Evolutionary conservation across 2,329 filamentous ascomycete species (phyloP).

Genomic region (Fonsecaea multimorphosa): DNA sequence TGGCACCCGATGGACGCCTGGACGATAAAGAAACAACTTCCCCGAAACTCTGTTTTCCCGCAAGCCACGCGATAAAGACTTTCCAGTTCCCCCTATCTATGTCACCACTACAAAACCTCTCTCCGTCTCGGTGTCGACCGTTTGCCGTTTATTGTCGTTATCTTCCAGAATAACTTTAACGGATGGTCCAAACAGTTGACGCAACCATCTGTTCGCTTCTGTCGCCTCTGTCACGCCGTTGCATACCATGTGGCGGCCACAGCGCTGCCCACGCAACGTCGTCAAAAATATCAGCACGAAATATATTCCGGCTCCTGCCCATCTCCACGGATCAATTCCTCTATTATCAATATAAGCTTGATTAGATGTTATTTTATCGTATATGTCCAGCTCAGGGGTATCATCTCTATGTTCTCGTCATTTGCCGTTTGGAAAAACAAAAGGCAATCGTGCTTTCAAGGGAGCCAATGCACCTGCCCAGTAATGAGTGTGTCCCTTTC

Average conservation of each 20-base stretch:
- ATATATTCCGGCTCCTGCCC: background rate
- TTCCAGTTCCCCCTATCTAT: background rate
- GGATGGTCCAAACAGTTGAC: background rate
- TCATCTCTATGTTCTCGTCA: slow-evolving; percentile 25
- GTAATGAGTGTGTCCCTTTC: background rate
- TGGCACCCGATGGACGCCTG: too few species aligned
- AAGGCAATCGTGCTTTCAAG: background rate
- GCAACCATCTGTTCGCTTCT: background rate
- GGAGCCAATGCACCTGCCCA: background rate
- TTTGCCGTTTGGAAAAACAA: background rate
- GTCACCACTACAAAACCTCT: background rate
- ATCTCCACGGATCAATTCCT: background rate
- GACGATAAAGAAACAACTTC: too few species aligned
- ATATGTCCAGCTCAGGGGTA: slow-evolving; percentile 20
- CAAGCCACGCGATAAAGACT: too few species aligned
- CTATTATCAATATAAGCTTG: background rate
- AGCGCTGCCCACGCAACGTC: background rate
- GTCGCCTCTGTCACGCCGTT: background rate
- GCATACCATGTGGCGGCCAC: background rate
- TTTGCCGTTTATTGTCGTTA: background rate
- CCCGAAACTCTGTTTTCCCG: too few species aligned
- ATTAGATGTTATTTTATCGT: slow-evolving; percentile 11
- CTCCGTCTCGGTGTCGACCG: background rate
- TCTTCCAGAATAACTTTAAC: background rate
- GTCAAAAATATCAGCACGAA: slow-evolving; percentile 1